A percentile compares a stretch with the other conserved stretches of the same genome.
These are phyloP conservation scores for Craterostigma plantagineum DNA, from an alignment of 257 asterid genomes.

Conservation along the genomic window DNA sequence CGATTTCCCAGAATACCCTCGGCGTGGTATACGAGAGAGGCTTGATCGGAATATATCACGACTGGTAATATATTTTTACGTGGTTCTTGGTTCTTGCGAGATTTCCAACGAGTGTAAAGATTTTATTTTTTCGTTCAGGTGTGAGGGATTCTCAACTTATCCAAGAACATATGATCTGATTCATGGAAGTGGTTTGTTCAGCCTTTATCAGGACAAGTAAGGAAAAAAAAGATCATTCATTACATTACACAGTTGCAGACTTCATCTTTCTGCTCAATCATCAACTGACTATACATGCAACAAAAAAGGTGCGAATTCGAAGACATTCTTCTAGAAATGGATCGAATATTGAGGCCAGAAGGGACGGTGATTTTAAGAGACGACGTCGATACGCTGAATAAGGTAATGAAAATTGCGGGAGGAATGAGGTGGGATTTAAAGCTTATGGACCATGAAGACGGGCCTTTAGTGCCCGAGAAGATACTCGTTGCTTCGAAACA, in stretches of 20 bases:
- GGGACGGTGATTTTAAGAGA: constrained; percentile 58
- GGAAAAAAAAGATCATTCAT: constrained; percentile 16
- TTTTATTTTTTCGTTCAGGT: constrained; percentile 26
- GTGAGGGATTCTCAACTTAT: constrained; percentile 90
- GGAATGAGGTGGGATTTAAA: constrained; percentile 80
- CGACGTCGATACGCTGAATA: constrained; percentile 56
- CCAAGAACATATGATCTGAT: constrained; percentile 87
- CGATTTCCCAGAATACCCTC: constrained; percentile 46
- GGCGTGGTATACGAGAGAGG: constrained; percentile 73
- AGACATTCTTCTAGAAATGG: constrained; percentile 85
- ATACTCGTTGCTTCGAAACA: constrained; percentile 53
- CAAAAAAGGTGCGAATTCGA: constrained; percentile 70
- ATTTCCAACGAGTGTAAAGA: constrained; percentile 7
- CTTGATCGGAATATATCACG: constrained; percentile 81
- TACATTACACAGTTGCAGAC: constrained; percentile 1
- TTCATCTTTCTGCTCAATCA: too few species aligned
- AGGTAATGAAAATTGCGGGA: constrained; percentile 44
- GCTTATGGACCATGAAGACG: constrained; percentile 78
- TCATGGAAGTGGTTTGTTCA: constrained; percentile 63
- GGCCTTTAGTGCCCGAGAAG: constrained; percentile 83
- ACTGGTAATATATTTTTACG: constrained; percentile 41
- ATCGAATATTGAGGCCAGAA: constrained; percentile 74
- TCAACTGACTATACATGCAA: too few species aligned
- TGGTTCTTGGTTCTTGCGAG: neutral
- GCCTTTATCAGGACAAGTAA: constrained; percentile 63